Evolutionary conservation across 2,329 filamentous ascomycete genomes (phyloP).

Genomic region (Penicillium sp.): DNA sequence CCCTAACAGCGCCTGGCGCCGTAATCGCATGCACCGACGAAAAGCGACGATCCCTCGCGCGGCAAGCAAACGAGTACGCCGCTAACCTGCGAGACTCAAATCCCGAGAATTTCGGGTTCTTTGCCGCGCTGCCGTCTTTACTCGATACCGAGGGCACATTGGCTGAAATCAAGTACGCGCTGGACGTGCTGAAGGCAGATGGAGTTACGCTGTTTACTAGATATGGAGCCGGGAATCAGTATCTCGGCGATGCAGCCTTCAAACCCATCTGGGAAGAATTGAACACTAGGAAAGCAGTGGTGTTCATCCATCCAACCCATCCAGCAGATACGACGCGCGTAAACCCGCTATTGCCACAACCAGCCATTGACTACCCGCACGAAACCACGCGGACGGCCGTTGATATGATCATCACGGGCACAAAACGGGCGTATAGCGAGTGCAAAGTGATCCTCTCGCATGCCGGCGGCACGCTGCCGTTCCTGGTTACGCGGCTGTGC

Average conservation of each 20-base stretch:
- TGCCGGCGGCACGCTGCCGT: slow-evolving; percentile 46
- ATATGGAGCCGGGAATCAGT: slow-evolving; percentile 37
- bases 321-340: slow-evolving; percentile 32
- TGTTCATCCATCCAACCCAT: slow-evolving; percentile 48
- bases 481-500: slow-evolving; percentile 22
- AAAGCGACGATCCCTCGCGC: no score
- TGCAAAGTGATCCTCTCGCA: slow-evolving; percentile 49
- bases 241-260: slow-evolving; percentile 45
- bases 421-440: slow-evolving; percentile 26
- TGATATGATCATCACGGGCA: slow-evolving; percentile 38
- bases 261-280: slow-evolving; percentile 44
- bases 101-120: slow-evolving; percentile 39
- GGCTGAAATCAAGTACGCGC: slow-evolving; percentile 36
- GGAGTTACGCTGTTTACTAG: slow-evolving; percentile 46
- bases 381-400: slow-evolving; percentile 45
- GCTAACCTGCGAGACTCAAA: slow-evolving; percentile 31
- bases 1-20: background rate
- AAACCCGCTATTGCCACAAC: slow-evolving; percentile 33
- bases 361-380: slow-evolving; percentile 44
- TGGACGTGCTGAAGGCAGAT: slow-evolving; percentile 43
- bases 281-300: slow-evolving; percentile 37
- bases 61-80: slow-evolving; percentile 28
- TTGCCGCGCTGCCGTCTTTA: slow-evolving; percentile 37
- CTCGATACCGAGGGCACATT: slow-evolving; percentile 27
- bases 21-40: background rate